Percentiles rank a stretch among this genome's conserved stretches.
Evolutionary conservation across 495 filamentous ascomycete genomes (phyloP).

Genomic region (Penicillium pancosmium): DNA sequence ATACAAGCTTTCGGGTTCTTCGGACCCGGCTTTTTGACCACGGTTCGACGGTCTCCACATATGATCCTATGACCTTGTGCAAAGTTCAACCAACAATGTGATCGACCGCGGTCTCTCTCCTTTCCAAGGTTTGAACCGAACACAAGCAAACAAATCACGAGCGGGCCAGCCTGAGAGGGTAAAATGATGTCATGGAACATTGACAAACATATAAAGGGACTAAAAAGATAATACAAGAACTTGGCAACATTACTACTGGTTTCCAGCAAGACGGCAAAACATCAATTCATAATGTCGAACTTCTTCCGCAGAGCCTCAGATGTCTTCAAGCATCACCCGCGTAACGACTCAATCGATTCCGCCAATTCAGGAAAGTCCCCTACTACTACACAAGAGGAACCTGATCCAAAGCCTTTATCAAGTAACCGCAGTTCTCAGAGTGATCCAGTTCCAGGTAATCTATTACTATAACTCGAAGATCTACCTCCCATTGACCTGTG

Average conservation of each 20-base stretch:
- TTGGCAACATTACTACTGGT: background rate
- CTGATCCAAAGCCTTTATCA: background rate
- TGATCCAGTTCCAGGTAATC: background rate
- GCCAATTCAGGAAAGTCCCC: slow-evolving; percentile 4
- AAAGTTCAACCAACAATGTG: background rate
- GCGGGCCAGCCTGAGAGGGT: background rate
- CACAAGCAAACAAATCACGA: background rate
- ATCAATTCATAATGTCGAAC: background rate
- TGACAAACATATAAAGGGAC: background rate
- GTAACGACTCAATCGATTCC: slow-evolving; percentile 7
- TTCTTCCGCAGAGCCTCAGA: slow-evolving; percentile 14
- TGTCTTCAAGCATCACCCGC: slow-evolving; percentile 8
- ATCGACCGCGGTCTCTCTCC: background rate
- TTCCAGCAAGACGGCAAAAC: background rate
- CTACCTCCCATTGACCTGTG: background rate
- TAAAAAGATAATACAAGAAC: background rate
- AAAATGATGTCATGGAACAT: background rate
- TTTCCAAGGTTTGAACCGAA: background rate
- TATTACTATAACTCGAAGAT: background rate
- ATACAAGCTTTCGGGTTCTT: slow-evolving; percentile 1
- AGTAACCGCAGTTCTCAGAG: background rate
- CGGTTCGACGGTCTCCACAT: background rate
- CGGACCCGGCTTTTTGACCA: background rate
- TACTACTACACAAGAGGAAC: background rate
- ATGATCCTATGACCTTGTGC: background rate